Base-by-base conservation (phyloP, 495 filamentous ascomycete genomes). In the Lasiosphaeria hispida region DNA sequence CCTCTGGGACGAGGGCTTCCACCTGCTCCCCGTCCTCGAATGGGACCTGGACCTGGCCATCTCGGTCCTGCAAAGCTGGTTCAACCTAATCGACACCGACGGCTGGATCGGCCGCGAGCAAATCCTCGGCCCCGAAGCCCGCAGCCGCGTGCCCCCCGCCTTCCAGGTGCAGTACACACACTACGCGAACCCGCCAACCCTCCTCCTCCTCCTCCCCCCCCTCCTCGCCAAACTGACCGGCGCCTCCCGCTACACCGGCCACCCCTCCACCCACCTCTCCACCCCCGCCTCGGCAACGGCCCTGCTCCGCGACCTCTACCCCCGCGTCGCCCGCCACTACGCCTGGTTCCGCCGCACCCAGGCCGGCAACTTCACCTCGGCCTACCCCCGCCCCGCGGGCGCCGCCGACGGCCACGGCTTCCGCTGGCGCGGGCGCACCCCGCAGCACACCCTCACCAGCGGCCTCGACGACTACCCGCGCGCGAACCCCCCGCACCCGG, bases 101-200 rank as follows among this genome's bases (percentile, higher is more conserved):
- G 92, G 92, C 43, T 97, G 92, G 92, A 96, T 97, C 74, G 88
- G 85, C 4, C 87, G 92, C 34, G 92, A 97, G 72, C 92, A 96
- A 69, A 97, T 97, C 54, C 81, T 97, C 3, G 92, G 92, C 37
- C 71, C 80, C 38, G 92, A 97, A 72, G 92, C 92, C 38, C 85
- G 92, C 56, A 94, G 87, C 75, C 96, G 96, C 71, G 92, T 97
- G 9, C 92, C 92, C 0, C 65, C 73, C 10, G 89, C 96, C 67
- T 97, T 97, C 69, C 93, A 95, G 55, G 79, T 88, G 14, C 92
- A 97, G 64, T 96, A 96, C 68, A 93, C 93, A 18, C 92, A 96
- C 70, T 94, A 96, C 63, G 92, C 92, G 41, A 97, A 97, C 69
- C 92, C 92, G 0, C 92, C 92, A n/a, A 97, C 92, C 1, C 80